Conservation (phyloP, 371 early-diverging fungal species). For the Circinella minor region DNA sequence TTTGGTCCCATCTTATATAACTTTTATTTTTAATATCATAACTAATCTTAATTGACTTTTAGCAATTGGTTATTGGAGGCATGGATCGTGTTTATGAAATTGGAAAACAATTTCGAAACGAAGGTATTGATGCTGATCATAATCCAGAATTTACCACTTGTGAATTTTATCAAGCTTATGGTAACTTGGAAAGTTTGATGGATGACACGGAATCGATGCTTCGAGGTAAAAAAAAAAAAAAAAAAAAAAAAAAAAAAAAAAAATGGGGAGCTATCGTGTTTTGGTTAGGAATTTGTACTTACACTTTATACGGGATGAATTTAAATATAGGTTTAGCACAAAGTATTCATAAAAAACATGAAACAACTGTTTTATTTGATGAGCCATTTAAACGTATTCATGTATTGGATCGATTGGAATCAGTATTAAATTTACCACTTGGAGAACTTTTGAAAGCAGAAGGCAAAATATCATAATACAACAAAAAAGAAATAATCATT, state of each 20-base stretch:
- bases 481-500: not conserved
- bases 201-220: conserved; percentile 87
- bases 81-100: conserved; percentile 95
- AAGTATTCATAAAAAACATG: conserved; percentile 74
- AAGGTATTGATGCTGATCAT: conserved; percentile 97
- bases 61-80: conserved; percentile 95
- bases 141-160: conserved; percentile 99
- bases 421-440: conserved; percentile 49
- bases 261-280: no score
- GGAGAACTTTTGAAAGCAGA: conserved; percentile 51
- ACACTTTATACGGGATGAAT: no score
- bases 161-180: conserved; percentile 97
- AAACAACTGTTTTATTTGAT: conserved; percentile 71
- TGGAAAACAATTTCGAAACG: conserved; percentile 98
- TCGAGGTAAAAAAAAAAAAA: conserved; percentile 29
- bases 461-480: conserved; percentile 23
- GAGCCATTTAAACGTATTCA: conserved; percentile 83
- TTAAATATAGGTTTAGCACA: conserved; percentile 75
- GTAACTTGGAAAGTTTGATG: conserved; percentile 83
- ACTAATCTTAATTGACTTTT: not conserved
- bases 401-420: conserved; percentile 73
- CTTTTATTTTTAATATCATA: no score
- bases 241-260: no score
- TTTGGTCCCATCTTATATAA: no score
- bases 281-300: no score